phyloP scores from a whole-genome alignment of 805 yeast genomes.

The Cyberlindnera mrakii region DNA sequence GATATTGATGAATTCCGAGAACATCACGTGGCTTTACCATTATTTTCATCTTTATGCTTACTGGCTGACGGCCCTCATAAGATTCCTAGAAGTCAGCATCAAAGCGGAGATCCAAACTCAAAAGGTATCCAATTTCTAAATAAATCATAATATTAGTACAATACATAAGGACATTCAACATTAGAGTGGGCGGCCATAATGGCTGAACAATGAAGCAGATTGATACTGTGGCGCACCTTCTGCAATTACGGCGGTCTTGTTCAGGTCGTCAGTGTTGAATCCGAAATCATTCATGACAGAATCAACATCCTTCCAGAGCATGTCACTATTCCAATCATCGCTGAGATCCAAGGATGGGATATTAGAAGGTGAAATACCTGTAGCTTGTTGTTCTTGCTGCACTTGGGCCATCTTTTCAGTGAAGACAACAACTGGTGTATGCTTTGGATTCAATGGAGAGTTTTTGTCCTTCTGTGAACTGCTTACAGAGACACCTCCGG shows the following conservation, averaged over 20 bases:
- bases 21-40: no score
- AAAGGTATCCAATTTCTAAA: no score
- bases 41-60: no score
- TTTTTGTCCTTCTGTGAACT: background rate
- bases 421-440: background rate
- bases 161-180: no score
- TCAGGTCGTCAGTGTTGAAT: constrained; percentile 48
- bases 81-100: no score
- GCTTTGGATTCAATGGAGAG: constrained; percentile 2
- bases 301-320: constrained; percentile 71
- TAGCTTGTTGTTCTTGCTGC: constrained; percentile 1
- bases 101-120: no score
- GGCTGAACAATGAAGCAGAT: constrained; percentile 1
- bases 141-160: no score
- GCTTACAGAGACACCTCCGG: constrained; percentile 5
- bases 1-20: background rate
- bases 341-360: constrained; percentile 28
- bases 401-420: background rate
- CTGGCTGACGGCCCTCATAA: no score
- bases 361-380: constrained; percentile 18
- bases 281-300: constrained; percentile 90
- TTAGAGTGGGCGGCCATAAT: no score
- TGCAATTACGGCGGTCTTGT: background rate
- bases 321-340: constrained; percentile 38
- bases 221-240: background rate